phyloP scores from a whole-genome alignment of 164 flowering plant genomes.

The Sextonia rubra region DNA sequence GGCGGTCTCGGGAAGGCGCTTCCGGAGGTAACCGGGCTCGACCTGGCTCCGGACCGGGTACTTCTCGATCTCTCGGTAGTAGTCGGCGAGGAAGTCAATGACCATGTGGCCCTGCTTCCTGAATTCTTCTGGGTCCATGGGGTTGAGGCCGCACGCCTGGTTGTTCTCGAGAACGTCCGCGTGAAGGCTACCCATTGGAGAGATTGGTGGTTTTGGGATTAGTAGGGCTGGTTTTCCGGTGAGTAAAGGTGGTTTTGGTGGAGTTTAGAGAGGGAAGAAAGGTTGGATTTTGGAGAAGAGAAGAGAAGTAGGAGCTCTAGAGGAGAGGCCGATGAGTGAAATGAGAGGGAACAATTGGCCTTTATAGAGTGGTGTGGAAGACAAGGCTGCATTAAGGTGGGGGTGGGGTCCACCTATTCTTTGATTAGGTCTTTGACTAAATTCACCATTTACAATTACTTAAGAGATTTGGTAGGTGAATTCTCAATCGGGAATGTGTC shows the following conservation, averaged over 20 bases:
- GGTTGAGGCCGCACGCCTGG: constrained; percentile 20
- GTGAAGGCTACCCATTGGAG: constrained; percentile 25
- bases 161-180: constrained; percentile 14
- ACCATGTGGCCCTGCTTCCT: constrained; percentile 53
- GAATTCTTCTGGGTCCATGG: constrained; percentile 58
- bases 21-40: constrained; percentile 56
- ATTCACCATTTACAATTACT: neutral
- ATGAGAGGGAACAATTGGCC: neutral
- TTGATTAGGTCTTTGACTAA: too few species aligned
- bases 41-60: constrained; percentile 68
- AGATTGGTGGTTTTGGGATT: neutral
- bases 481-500: neutral
- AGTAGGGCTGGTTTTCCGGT: neutral
- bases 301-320: neutral
- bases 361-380: neutral
- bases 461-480: neutral
- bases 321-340: neutral
- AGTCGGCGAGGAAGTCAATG: constrained; percentile 63
- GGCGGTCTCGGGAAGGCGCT: constrained; percentile 40
- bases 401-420: neutral
- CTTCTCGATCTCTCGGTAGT: constrained; percentile 43
- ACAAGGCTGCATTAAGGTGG: neutral
- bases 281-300: neutral
- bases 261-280: neutral
- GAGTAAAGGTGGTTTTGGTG: neutral